Conservation (phyloP, 495 filamentous ascomycete genomes). For the Neurospora sp. region DNA sequence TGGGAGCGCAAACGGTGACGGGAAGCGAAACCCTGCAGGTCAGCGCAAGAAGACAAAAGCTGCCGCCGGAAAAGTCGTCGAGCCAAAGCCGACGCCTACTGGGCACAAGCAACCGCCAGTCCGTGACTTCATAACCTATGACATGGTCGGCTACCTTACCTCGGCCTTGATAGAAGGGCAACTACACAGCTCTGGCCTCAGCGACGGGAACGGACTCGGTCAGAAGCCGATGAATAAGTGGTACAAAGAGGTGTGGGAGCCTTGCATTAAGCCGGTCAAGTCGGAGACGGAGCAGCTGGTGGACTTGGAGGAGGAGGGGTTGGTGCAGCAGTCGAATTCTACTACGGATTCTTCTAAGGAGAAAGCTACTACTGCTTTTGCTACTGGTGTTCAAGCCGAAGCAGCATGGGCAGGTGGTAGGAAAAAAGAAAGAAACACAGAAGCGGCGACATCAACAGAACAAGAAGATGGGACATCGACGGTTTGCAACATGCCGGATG, state of each 20-base stretch:
- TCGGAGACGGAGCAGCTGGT: neutral
- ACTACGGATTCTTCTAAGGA: neutral
- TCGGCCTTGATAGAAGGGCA: constrained; percentile 25
- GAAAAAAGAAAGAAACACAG: neutral
- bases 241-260: constrained; percentile 20
- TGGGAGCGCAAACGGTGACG: neutral
- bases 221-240: constrained; percentile 7
- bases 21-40: neutral
- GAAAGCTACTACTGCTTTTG: neutral
- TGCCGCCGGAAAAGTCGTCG: neutral
- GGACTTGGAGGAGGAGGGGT: neutral
- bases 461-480: neutral
- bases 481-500: constrained; percentile 18
- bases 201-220: constrained; percentile 22
- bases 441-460: neutral
- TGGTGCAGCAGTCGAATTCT: neutral
- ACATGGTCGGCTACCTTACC: constrained; percentile 17
- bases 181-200: constrained; percentile 17
- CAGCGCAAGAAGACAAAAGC: neutral
- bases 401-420: neutral
- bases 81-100: neutral
- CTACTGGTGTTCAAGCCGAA: neutral
- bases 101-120: neutral
- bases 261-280: constrained; percentile 11
- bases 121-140: constrained; percentile 17